Evolutionary conservation across 2,329 filamentous ascomycete species (phyloP).

Genomic region (Gremmenia infestans): DNA sequence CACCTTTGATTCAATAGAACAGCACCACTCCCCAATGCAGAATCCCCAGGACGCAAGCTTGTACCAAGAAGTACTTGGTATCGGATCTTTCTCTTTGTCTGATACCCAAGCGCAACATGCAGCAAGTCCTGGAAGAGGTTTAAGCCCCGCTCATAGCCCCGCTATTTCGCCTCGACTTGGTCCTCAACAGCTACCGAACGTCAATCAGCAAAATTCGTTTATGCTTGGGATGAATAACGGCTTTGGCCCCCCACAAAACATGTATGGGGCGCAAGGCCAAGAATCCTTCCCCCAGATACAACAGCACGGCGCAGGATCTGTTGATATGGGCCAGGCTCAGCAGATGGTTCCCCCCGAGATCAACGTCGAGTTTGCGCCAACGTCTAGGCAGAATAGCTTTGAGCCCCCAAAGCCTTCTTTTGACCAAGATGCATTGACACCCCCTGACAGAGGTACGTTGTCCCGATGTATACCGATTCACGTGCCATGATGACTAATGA

Average conservation of each 20-base stretch:
- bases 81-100: conserved; percentile 76
- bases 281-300: conserved; percentile 43
- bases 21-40: conserved; percentile 75
- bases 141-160: conserved; percentile 73
- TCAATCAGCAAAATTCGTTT: conserved; percentile 41
- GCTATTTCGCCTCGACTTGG: conserved; percentile 60
- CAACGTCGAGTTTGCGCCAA: conserved; percentile 87
- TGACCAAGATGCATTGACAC: conserved; percentile 75
- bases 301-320: conserved; percentile 39
- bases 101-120: conserved; percentile 51
- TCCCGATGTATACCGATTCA: not conserved
- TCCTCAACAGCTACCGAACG: conserved; percentile 51
- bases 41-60: conserved; percentile 65
- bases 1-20: conserved; percentile 66
- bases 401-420: conserved; percentile 58
- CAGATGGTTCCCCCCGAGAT: conserved; percentile 90
- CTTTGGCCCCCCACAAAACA: conserved; percentile 42
- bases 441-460: conserved; percentile 63
- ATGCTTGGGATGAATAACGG: conserved; percentile 44
- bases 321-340: conserved; percentile 62
- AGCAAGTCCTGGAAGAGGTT: conserved; percentile 63
- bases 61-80: conserved; percentile 72
- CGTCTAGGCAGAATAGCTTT: conserved; percentile 60
- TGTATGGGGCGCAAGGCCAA: conserved; percentile 44
- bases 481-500: conserved; percentile 15